A percentile compares a stretch with the other conserved stretches of the same genome.
phyloP scores from a whole-genome alignment of 2,329 filamentous ascomycete genomes.

The Trichoderma harzianum region DNA sequence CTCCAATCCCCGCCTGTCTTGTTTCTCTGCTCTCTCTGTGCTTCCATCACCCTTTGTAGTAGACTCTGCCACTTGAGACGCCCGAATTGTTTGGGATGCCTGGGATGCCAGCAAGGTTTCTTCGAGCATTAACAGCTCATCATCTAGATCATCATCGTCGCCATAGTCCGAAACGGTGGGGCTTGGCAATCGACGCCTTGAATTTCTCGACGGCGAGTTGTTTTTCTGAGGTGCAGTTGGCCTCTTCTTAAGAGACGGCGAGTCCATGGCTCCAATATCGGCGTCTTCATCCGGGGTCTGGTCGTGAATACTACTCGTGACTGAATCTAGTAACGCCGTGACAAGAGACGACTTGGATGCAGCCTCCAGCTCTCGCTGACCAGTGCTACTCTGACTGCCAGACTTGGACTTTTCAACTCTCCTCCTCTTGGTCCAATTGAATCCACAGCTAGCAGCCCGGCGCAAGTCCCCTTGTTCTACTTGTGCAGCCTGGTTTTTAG shows the following conservation, averaged over 20 bases:
- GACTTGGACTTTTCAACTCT: conserved; percentile 51
- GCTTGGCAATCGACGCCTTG: neutral
- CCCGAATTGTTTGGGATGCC: neutral
- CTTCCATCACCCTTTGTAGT: neutral
- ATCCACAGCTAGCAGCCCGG: conserved; percentile 65
- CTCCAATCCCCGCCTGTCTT: neutral
- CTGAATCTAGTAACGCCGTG: conserved; percentile 64
- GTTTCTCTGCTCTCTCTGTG: neutral
- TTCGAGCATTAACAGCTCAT: conserved; percentile 54
- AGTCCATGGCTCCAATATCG: conserved; percentile 30
- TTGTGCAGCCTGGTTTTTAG: conserved; percentile 41
- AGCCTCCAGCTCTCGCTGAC: conserved; percentile 43
- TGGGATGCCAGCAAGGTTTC: conserved; percentile 29
- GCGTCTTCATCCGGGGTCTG: conserved; percentile 33
- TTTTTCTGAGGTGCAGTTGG: conserved; percentile 23
- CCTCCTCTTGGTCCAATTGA: conserved; percentile 69
- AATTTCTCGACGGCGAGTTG: conserved; percentile 24
- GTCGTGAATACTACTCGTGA: conserved; percentile 52
- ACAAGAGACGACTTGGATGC: conserved; percentile 56
- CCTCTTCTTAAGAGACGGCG: conserved; percentile 45
- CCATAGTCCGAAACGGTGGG: conserved; percentile 47
- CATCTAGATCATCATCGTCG: conserved; percentile 57
- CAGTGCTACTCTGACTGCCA: conserved; percentile 31
- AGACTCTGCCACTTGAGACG: conserved; percentile 24
- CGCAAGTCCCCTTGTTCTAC: conserved; percentile 48